Evolutionary conservation across 164 flowering plant species (phyloP).

Genomic region (Echeveria elegans): DNA sequence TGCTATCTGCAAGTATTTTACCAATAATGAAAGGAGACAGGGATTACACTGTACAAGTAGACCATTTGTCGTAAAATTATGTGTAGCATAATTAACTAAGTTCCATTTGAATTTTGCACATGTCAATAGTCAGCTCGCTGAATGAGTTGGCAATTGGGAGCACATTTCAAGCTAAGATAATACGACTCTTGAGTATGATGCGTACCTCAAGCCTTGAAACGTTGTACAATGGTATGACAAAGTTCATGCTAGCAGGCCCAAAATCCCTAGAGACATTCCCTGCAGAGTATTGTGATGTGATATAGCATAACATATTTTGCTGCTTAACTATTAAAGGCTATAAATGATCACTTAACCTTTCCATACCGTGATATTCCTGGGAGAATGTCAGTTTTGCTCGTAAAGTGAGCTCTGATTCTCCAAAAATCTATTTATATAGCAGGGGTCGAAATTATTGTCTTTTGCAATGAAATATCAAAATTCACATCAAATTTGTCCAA

Average conservation of each 20-base stretch:
- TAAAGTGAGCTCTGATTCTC: constrained; percentile 82
- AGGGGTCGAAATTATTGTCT: constrained; percentile 7
- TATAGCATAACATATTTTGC: background rate
- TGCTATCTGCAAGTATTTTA: constrained; percentile 81
- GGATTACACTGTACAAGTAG: background rate
- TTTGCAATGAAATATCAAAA: background rate
- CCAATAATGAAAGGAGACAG: constrained; percentile 29
- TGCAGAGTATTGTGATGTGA: constrained; percentile 44
- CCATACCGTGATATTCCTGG: constrained; percentile 79
- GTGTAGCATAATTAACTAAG: background rate
- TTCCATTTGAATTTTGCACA: constrained; percentile 14
- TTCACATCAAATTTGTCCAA: constrained; percentile 8
- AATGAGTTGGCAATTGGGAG: constrained; percentile 2
- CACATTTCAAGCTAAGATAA: background rate
- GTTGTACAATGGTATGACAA: constrained; percentile 86
- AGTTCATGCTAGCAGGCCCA: constrained; percentile 90
- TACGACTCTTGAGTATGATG: background rate
- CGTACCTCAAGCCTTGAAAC: constrained; percentile 80
- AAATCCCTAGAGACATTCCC: constrained; percentile 78
- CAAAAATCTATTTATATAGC: constrained; percentile 58
- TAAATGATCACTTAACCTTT: background rate
- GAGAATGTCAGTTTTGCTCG: constrained; percentile 88
- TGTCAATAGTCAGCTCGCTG: constrained; percentile 10
- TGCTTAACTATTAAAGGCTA: background rate
- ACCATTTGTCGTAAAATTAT: too few species aligned